Evolutionary conservation across 1,284 basidiomycete genomes (phyloP), one percentile per base, ranked within the genome.

Genomic region (Jaminaea rosea): DNA sequence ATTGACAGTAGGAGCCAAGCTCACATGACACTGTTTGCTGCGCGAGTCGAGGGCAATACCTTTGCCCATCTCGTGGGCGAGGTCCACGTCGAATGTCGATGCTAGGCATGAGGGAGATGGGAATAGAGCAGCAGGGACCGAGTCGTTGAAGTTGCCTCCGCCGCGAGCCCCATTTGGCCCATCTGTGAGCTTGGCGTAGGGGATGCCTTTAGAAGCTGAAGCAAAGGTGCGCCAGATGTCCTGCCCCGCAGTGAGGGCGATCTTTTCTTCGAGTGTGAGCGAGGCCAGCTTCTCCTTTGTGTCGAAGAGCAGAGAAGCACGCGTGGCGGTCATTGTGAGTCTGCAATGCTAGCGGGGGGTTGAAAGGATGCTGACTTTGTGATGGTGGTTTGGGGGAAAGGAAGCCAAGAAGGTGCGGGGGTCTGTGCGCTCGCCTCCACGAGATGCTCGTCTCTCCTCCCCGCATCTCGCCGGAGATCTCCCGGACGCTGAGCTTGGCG

Each of bases 161-260:
- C 52, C 52, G 3, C 52, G 47, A 9, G 48, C 52, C 8, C 52
- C 52, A 17, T 44, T 53, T 26, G 52, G 52, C 10, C 52, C 52
- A 24, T 53, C 52, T 15, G 52, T 45, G 21, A 53, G 23, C 44
- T 53, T 52, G 46, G 39, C 39, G 31, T 39, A 52, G 1, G 50
- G 50, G 5, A 52, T n/a, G 26, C 26, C 27, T 4, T 36, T 11
- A 10, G 23, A 17, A 17, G 26, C n/a, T 17, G 36, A 19, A 9
- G 28, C 9, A 41, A 26, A 11, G 24, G 50, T 52, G 8, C 50
- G 32, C 50, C 50, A 47, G 17, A 52, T 27, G 47, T 52, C 50
- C 4, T 15, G 3, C 8, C 50, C 50, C 11, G 49, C 19, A 17
- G 26, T 23, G 17, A 51, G 42, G 21, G 15, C 17, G 32, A 51